These are phyloP conservation scores for Picea sitchensis DNA, from an alignment of 75 land plant genomes.

Conservation along the genomic window DNA sequence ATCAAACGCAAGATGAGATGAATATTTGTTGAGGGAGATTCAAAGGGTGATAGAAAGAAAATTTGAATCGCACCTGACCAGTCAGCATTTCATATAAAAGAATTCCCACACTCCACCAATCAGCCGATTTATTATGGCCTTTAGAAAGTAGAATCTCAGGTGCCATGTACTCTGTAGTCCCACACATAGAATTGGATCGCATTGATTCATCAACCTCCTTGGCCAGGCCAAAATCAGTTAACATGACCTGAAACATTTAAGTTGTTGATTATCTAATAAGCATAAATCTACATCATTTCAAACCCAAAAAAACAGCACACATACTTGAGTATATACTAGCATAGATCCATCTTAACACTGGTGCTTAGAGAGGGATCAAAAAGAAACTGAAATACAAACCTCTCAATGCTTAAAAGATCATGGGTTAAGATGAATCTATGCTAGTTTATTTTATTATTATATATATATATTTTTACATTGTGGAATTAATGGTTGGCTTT, in stretches of 20 bases:
- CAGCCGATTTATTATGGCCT: conserved; percentile 95
- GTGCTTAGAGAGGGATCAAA: background rate
- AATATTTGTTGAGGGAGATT: background rate
- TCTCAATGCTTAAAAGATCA: background rate
- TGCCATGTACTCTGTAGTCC: conserved; percentile 97
- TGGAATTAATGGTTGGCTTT: no score
- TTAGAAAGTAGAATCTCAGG: conserved; percentile 92
- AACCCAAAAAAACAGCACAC: background rate
- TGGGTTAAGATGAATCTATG: no score
- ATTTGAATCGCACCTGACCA: conserved; percentile 63
- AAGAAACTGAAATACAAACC: background rate
- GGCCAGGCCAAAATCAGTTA: conserved; percentile 98
- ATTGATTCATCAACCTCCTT: conserved; percentile 82
- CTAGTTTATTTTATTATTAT: no score
- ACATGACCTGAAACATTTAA: conserved; percentile 56
- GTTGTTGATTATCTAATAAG: no score
- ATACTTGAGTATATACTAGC: no score
- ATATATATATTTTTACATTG: no score
- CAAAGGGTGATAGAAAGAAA: background rate
- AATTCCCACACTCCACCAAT: conserved; percentile 99
- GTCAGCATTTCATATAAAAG: conserved; percentile 95
- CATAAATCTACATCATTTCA: conserved; percentile 1
- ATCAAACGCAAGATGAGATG: background rate
- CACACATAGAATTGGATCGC: conserved; percentile 90
- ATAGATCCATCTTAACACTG: background rate